phyloP scores from a whole-genome alignment of 352 stramenopile genomes.

The Phytophthora ohioensis region DNA sequence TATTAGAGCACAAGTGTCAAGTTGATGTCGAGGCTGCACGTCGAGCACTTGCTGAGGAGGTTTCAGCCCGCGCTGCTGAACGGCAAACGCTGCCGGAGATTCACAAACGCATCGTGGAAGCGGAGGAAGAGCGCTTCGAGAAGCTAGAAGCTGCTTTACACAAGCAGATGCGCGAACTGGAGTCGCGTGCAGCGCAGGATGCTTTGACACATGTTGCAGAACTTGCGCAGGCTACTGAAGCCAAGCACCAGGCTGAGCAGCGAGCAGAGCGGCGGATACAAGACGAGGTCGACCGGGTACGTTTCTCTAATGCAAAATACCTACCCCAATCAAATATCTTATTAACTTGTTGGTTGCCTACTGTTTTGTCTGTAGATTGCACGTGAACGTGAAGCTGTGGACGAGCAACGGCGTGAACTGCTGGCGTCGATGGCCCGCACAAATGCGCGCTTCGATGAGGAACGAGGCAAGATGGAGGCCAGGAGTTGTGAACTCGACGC shows the following conservation, averaged over 20 bases:
- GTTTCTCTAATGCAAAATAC: neutral
- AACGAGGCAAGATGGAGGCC: slow-evolving; percentile 73
- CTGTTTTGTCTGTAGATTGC: slow-evolving; percentile 43
- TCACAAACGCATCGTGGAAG: slow-evolving; percentile 61
- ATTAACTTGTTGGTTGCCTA: neutral
- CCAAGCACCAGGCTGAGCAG: slow-evolving; percentile 54
- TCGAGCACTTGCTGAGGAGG: slow-evolving; percentile 51
- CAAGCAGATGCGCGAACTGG: slow-evolving; percentile 64
- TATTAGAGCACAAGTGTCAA: slow-evolving; percentile 66
- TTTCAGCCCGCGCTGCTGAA: slow-evolving; percentile 51
- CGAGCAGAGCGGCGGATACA: slow-evolving; percentile 69
- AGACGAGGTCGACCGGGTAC: slow-evolving; percentile 64
- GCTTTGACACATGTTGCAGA: slow-evolving; percentile 50
- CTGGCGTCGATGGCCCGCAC: slow-evolving; percentile 60
- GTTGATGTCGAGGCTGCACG: slow-evolving; percentile 60
- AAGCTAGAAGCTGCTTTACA: slow-evolving; percentile 60
- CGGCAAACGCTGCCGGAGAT: slow-evolving; percentile 66
- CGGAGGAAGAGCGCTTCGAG: slow-evolving; percentile 74
- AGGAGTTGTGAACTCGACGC: slow-evolving; percentile 64
- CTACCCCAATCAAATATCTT: neutral
- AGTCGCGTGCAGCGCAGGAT: slow-evolving; percentile 56
- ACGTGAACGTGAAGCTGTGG: slow-evolving; percentile 73
- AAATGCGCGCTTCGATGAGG: slow-evolving; percentile 69
- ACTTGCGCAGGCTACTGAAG: slow-evolving; percentile 44
- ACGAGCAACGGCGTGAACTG: slow-evolving; percentile 77